Evolutionary conservation across 2,329 filamentous ascomycete species (phyloP), one percentile per base, ranked within the genome.

Genomic region (Graphium sp.): DNA sequence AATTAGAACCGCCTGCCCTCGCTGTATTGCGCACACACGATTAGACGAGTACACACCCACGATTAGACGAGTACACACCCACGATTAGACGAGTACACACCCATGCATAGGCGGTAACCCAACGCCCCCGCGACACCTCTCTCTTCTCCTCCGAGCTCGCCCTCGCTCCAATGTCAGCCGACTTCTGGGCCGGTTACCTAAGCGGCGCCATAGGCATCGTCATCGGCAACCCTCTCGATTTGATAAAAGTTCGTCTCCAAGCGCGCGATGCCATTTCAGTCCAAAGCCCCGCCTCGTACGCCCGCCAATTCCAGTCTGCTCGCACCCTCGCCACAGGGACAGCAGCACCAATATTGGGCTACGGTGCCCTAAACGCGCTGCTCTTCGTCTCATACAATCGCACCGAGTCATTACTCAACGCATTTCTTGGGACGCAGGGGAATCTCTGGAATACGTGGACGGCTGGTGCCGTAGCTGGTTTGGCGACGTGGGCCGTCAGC

Each of bases 121-220:
- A n/a, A n/a, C n/a, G n/a, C n/a, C n/a, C n/a, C n/a, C n/a, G n/a
- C n/a, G n/a, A n/a, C n/a, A n/a, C n/a, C n/a, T n/a, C n/a, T n/a
- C n/a, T n/a, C n/a, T n/a, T n/a, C n/a, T n/a, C n/a, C n/a, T n/a
- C n/a, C n/a, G n/a, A n/a, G n/a, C n/a, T n/a, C n/a, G n/a, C n/a
- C n/a, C n/a, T n/a, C n/a, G n/a, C n/a, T n/a, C n/a, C n/a, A 24
- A 87, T 89, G 80, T 81, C 80, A 28, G 71, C 82, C 40, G 85
- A 93, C 48, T 94, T 94, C 52, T 92, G 81, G 80, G 81, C 85
- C 33, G 84, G 85, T 43, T 94, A 93, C 51, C 55, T 89, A 35
- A 87, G 79, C 45, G 87, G 87, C 30, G 83, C 79, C 32, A 62
- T 76, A 27, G 81, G 83, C 25, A 94, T 94, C 41, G 56, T 92